These are phyloP conservation scores for Xylariaceae sp. DNA, from an alignment of 2,329 filamentous ascomycete species.

Conservation along the genomic window DNA sequence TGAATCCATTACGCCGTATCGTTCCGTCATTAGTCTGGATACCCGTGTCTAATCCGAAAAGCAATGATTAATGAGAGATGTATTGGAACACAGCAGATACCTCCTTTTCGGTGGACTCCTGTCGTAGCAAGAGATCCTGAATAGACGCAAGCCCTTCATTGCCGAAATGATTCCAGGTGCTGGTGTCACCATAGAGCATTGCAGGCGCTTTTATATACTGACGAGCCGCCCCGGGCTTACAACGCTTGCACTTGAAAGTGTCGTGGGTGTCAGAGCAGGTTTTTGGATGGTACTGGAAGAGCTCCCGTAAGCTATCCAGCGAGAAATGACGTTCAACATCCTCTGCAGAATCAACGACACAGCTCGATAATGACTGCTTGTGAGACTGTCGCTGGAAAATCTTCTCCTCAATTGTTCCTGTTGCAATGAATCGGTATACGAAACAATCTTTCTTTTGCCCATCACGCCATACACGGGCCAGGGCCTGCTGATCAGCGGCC, in stretches of 20 bases:
- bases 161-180: conserved; percentile 97
- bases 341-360: conserved; percentile 92
- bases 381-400: conserved; percentile 98
- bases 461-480: conserved; percentile 97
- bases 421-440: conserved; percentile 98
- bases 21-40: not conserved
- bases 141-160: conserved; percentile 77
- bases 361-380: conserved; percentile 94
- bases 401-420: conserved; percentile 97
- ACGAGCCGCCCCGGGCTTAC: conserved; percentile 71
- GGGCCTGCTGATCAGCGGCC: conserved; percentile 91
- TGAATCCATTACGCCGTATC: not conserved
- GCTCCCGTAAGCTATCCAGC: conserved; percentile 80
- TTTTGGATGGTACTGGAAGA: conserved; percentile 85
- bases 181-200: conserved; percentile 96
- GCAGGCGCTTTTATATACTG: conserved; percentile 88
- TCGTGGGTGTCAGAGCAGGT: conserved; percentile 95
- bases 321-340: conserved; percentile 97
- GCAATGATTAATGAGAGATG: conserved; percentile 68
- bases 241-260: conserved; percentile 97
- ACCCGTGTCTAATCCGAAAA: not conserved
- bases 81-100: conserved; percentile 98
- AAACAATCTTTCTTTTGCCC: conserved; percentile 99
- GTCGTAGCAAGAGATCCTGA: conserved; percentile 83
- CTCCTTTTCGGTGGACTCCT: conserved; percentile 72